A percentile compares a stretch with the other conserved stretches of the same genome.
Evolutionary conservation across 371 early-diverging fungal species (phyloP).

Genomic region (Conidiobolus incongruus): DNA sequence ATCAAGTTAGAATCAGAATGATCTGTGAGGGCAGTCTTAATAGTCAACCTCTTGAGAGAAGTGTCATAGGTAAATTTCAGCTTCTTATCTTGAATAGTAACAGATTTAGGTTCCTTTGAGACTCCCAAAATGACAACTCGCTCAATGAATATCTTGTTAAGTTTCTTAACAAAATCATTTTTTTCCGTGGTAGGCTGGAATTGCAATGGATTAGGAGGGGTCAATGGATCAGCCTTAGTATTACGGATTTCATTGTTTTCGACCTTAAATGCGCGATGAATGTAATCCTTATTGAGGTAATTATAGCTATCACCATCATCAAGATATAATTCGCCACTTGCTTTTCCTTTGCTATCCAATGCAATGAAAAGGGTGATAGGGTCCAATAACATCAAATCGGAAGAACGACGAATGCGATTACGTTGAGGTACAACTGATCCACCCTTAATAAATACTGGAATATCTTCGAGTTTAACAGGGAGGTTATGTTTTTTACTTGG

Average conservation of each 20-base stretch:
- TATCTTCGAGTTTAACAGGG: constrained; percentile 36
- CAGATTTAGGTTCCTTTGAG: constrained; percentile 7
- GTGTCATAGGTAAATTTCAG: no score
- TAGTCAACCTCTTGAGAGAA: no score
- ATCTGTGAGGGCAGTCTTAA: no score
- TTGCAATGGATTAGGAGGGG: not conserved
- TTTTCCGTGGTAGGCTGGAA: constrained; percentile 8
- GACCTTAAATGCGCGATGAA: constrained; percentile 22
- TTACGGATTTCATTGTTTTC: constrained; percentile 10
- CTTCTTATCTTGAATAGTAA: no score
- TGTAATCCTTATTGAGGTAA: constrained; percentile 33
- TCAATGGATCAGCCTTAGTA: constrained; percentile 2
- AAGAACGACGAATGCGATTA: constrained; percentile 68
- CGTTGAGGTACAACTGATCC: constrained; percentile 71
- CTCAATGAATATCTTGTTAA: constrained; percentile 15
- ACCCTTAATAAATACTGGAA: constrained; percentile 68
- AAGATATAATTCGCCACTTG: constrained; percentile 53
- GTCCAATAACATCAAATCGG: constrained; percentile 54
- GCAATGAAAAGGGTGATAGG: constrained; percentile 81
- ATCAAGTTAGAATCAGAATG: no score
- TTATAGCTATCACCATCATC: constrained; percentile 77
- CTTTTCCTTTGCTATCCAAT: constrained; percentile 31
- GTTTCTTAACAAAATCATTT: constrained; percentile 8
- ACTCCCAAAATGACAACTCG: constrained; percentile 17
- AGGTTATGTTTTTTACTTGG: constrained; percentile 22